A percentile compares a stretch with the other conserved stretches of the same genome.
These are phyloP conservation scores for Lithospermum erythrorhizon DNA, from an alignment of 257 asterid species.

Conservation along the genomic window DNA sequence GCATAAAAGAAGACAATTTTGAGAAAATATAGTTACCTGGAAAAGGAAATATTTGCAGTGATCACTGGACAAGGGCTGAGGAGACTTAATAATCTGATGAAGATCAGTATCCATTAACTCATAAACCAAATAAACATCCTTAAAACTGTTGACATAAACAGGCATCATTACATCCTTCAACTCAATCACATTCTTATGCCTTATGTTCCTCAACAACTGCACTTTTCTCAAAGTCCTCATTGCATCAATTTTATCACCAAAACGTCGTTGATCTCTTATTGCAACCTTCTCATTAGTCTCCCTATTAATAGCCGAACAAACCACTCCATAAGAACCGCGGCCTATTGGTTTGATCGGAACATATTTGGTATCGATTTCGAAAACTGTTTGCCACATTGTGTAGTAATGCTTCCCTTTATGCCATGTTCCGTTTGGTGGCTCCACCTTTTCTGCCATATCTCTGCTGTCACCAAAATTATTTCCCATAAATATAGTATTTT, in stretches of 20 bases:
- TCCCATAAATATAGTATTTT: no score
- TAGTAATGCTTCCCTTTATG: conserved; percentile 3
- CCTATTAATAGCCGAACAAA: neutral
- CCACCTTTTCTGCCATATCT: conserved; percentile 1
- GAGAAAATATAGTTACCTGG: neutral
- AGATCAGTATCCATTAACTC: conserved; percentile 7
- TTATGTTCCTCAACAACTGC: neutral
- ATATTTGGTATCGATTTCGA: conserved; percentile 3
- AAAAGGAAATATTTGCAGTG: conserved; percentile 6
- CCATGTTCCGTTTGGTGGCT: conserved; percentile 1
- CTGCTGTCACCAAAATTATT: no score
- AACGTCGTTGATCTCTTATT: neutral
- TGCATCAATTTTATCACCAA: neutral
- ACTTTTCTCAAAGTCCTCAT: no score
- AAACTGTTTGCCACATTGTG: neutral
- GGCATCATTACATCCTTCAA: conserved; percentile 10
- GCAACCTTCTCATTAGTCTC: conserved; percentile 3
- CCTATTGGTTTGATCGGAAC: conserved; percentile 5
- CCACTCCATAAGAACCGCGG: conserved; percentile 3
- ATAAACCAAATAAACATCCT: conserved; percentile 7
- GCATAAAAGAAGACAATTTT: neutral
- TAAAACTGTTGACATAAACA: neutral
- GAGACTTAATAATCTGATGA: conserved; percentile 7
- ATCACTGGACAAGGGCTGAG: conserved; percentile 5
- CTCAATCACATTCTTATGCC: conserved; percentile 1